Conservation (phyloP, 805 yeast genomes). For the Saccharomyces eubayanus region DNA sequence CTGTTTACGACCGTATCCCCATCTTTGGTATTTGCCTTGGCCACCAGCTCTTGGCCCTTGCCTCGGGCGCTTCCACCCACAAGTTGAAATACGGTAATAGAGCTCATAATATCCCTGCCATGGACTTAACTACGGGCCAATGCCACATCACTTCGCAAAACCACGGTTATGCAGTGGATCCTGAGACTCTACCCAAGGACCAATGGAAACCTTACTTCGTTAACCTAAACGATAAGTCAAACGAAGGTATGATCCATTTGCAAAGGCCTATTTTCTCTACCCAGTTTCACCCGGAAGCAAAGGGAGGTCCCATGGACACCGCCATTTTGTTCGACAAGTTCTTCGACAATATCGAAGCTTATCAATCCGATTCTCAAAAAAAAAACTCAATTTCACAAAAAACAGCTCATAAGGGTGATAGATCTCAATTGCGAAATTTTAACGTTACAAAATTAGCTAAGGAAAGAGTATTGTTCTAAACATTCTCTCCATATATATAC, state of each 20-base stretch:
- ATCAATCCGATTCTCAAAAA: constrained; percentile 28
- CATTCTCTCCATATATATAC: not conserved
- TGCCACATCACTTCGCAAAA: constrained; percentile 98
- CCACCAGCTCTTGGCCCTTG: constrained; percentile 91
- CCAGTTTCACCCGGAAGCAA: constrained; percentile 98
- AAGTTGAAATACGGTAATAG: constrained; percentile 97
- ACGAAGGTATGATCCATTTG: constrained; percentile 94
- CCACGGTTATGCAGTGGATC: constrained; percentile 97
- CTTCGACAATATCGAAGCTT: constrained; percentile 57
- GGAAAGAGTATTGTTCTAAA: constrained; percentile 24
- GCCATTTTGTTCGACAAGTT: constrained; percentile 86
- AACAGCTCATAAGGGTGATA: constrained; percentile 7
- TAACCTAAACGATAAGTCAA: constrained; percentile 89
- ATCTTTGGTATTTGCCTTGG: constrained; percentile 97
- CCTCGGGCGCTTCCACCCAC: constrained; percentile 86
- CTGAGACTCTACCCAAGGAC: constrained; percentile 58
- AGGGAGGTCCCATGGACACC: constrained; percentile 97
- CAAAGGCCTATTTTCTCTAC: constrained; percentile 88
- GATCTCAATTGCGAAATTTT: constrained; percentile 7
- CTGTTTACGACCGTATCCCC: constrained; percentile 56
- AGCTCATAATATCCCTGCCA: constrained; percentile 96
- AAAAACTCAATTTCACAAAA: not conserved
- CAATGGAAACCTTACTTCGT: constrained; percentile 77
- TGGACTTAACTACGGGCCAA: constrained; percentile 80
- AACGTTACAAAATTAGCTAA: constrained; percentile 23